Percentiles rank a stretch among this genome's conserved stretches.
Evolutionary conservation across 2,329 filamentous ascomycete species (phyloP).

Genomic region (Torrubiella hemipterigena): DNA sequence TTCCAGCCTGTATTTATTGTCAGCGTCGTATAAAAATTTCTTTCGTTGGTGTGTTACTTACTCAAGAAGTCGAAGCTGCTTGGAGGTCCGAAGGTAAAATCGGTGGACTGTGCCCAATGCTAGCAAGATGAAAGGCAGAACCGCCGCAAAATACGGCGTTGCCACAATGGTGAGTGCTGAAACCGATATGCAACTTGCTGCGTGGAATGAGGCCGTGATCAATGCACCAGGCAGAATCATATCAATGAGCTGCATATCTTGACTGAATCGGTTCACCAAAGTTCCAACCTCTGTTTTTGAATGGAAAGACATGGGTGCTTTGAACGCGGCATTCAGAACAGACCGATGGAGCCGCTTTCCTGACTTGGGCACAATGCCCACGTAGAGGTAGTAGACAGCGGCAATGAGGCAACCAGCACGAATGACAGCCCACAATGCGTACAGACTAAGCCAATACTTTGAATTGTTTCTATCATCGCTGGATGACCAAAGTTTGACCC

Average conservation of each 20-base stretch:
- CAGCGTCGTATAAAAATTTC: slow-evolving; percentile 1
- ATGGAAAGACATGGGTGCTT: slow-evolving; percentile 4
- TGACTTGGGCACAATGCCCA: slow-evolving; percentile 4
- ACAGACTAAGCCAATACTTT: slow-evolving; percentile 4
- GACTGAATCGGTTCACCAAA: slow-evolving; percentile 7
- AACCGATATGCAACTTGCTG: slow-evolving; percentile 1
- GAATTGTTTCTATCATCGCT: slow-evolving; percentile 3
- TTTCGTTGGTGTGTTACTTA: slow-evolving; percentile 1
- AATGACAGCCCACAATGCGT: slow-evolving; percentile 2
- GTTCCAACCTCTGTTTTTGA: slow-evolving; percentile 4
- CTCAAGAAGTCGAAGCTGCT: slow-evolving; percentile 7
- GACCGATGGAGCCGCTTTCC: slow-evolving; percentile 1
- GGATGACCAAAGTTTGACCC: slow-evolving; percentile 4
- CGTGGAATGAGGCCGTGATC: slow-evolving; percentile 1
- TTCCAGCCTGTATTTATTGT: slow-evolving; percentile 12
- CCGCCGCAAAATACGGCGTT: slow-evolving; percentile 5
- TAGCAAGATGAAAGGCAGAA: slow-evolving; percentile 1
- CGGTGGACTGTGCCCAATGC: slow-evolving; percentile 1
- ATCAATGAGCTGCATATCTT: slow-evolving; percentile 7
- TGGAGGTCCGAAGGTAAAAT: slow-evolving; percentile 7
- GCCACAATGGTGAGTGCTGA: slow-evolving; percentile 4
- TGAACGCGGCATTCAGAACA: slow-evolving; percentile 4
- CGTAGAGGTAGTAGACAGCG: slow-evolving; percentile 5
- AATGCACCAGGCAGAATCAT: slow-evolving; percentile 4
- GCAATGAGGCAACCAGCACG: background rate